Conservation (phyloP, 1,139 yeast genomes). For the Debaryomyces psychrophilus region DNA sequence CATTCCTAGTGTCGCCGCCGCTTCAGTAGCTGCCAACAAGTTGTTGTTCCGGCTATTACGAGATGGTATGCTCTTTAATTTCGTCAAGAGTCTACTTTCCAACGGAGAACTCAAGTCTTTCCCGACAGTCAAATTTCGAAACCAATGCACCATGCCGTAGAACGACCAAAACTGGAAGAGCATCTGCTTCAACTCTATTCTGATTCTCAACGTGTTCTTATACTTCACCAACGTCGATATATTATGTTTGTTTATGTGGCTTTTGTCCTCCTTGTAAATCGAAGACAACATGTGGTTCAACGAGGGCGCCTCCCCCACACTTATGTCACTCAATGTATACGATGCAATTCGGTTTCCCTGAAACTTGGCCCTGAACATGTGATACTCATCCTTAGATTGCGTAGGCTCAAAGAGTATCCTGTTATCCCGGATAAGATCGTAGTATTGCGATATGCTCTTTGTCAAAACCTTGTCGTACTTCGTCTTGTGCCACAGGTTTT, state of each 20-base stretch:
- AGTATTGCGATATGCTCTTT: conserved; percentile 22
- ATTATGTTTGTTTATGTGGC: conserved; percentile 17
- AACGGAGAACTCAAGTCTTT: conserved; percentile 40
- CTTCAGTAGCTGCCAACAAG: conserved; percentile 30
- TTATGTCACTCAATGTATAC: conserved; percentile 37
- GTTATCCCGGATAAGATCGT: conserved; percentile 31
- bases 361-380: conserved; percentile 21
- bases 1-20: conserved; percentile 25
- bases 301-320: conserved; percentile 45
- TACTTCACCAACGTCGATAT: conserved; percentile 36
- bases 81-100: conserved; percentile 33
- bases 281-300: conserved; percentile 32
- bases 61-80: conserved; percentile 38
- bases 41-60: conserved; percentile 29
- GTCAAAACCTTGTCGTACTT: conserved; percentile 19
- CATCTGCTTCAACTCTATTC: conserved; percentile 46
- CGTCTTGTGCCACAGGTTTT: conserved; percentile 19
- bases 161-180: conserved; percentile 50
- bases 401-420: conserved; percentile 44
- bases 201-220: conserved; percentile 40
- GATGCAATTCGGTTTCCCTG: conserved; percentile 30
- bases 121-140: conserved; percentile 36
- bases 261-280: conserved; percentile 30
- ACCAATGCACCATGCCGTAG: conserved; percentile 45
- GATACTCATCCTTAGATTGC: conserved; percentile 18